Base-by-base conservation (phyloP, 2,329 filamentous ascomycete species). In the Botrytis fabae region DNA sequence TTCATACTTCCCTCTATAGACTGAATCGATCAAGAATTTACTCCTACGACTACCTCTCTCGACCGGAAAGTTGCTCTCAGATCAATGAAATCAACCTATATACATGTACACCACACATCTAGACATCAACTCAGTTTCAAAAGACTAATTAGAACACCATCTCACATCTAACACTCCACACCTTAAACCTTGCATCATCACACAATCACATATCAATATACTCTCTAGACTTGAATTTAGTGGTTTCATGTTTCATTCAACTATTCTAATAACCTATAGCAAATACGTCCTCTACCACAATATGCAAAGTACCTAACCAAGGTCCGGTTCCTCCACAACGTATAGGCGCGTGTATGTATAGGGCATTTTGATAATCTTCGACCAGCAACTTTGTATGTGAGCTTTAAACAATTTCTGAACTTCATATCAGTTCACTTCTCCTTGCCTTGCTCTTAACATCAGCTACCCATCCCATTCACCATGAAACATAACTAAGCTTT, bases 401-500 rank as follows among this genome's bases (percentile, higher is more conserved):
- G 63, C 63, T 38, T 66, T 20, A 25, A 66, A 38, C 63, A 66
- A 66, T 51, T 22, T 66, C 63, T 51, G 32, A 66, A n/a, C 63
- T 66, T 16, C 16, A 44, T 10, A 40, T 25, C 63, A 66, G 44
- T 38, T 32, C 20, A 51, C 44, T 51, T 51, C 63, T 51, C 44
- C 32, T 38, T 38, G 63, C 51, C 44, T 66, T 51, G 63, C 63
- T 66, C 44, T 66, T 6, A 51, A 66, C 63, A 46, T 51, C 32
- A 51, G 63, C 44, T 51, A 51, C 63, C 25, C 44, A 66, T 66
- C 32, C 32, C 14, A n/a, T 51, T 20, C 63, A 51, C 8, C 63
- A 66, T 66, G 63, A 66, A 66, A 66, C 63, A 48, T 32, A 66
- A 66, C 63, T n/a, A 66, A 51, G 22, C 8, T 66, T 66, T 66